Conservation (phyloP, 2,329 filamentous ascomycete genomes). For the Neonectria hederae region DNA sequence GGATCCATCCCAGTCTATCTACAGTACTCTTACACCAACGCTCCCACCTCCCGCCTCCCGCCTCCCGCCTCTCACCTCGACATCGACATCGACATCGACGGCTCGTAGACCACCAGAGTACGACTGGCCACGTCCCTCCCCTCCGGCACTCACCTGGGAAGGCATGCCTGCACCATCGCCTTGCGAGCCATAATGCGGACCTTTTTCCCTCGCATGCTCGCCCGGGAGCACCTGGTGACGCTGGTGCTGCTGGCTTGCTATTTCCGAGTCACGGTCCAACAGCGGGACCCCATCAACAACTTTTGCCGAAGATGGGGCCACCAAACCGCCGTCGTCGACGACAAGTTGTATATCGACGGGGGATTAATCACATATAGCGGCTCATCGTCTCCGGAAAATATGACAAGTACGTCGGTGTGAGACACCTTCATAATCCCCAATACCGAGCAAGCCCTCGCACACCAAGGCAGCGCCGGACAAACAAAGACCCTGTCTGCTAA, state of each 20-base stretch:
- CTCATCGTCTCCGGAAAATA: conserved; percentile 58
- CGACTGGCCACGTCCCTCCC: conserved; percentile 15
- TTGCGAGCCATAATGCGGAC: conserved; percentile 39
- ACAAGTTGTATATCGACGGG: conserved; percentile 70
- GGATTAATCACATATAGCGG: conserved; percentile 66
- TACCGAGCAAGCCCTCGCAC: not conserved
- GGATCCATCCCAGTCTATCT: not conserved
- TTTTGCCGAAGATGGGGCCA: conserved; percentile 67
- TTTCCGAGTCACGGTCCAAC: conserved; percentile 42
- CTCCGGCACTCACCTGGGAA: conserved; percentile 20
- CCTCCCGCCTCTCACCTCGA: not conserved
- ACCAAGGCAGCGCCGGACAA: not conserved
- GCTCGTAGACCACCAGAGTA: not conserved
- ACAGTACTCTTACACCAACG: not conserved
- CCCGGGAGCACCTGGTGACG: conserved; percentile 28
- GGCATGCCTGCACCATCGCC: conserved; percentile 35
- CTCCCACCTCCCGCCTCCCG: not conserved
- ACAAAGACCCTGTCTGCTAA: not conserved
- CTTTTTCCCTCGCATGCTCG: conserved; percentile 31
- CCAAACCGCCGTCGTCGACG: conserved; percentile 67
- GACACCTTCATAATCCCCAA: not conserved
- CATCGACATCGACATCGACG: not conserved
- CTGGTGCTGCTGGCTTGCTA: conserved; percentile 34
- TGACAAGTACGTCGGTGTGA: conserved; percentile 60
- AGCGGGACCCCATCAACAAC: conserved; percentile 62